A percentile compares a stretch with the other conserved stretches of the same genome.
Conservation (phyloP, 2,329 filamentous ascomycete species). For the Mollisia scopiformis region DNA sequence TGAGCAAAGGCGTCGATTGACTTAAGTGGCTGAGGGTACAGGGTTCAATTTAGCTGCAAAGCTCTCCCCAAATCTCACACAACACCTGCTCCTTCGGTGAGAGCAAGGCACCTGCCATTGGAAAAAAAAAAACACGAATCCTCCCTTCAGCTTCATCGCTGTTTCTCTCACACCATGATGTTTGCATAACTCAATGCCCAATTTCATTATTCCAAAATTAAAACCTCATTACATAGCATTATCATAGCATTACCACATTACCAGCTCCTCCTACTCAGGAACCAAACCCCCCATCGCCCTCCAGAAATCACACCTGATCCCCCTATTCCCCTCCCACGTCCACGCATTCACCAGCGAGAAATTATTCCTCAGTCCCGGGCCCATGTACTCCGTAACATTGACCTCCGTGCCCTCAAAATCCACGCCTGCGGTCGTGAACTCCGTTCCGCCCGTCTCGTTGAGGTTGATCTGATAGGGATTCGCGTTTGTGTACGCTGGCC, state of each 20-base stretch:
- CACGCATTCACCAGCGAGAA: constrained; percentile 22
- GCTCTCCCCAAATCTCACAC: too few relatives aligned
- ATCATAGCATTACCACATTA: neutral
- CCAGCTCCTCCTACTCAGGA: constrained; percentile 11
- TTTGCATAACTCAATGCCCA: too few relatives aligned
- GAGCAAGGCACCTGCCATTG: too few relatives aligned
- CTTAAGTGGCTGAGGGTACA: too few relatives aligned
- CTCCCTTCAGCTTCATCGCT: too few relatives aligned
- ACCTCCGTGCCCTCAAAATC: neutral
- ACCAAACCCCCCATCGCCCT: constrained; percentile 9
- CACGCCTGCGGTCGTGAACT: neutral
- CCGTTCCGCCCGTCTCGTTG: constrained; percentile 22
- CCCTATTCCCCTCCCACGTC: constrained; percentile 22
- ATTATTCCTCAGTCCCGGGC: constrained; percentile 18
- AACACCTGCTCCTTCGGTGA: too few relatives aligned
- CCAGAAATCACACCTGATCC: constrained; percentile 26
- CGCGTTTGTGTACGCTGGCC: constrained; percentile 9
- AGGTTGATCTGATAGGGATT: constrained; percentile 18
- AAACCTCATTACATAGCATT: too few relatives aligned
- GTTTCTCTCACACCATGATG: too few relatives aligned
- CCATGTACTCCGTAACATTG: constrained; percentile 21
- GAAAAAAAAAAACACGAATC: too few relatives aligned
- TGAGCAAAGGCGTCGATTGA: too few relatives aligned
- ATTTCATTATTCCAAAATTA: too few relatives aligned
- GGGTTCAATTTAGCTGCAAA: too few relatives aligned